Base-by-base conservation (phyloP, 208 protist genomes). In the Leishmania tropica region DNA sequence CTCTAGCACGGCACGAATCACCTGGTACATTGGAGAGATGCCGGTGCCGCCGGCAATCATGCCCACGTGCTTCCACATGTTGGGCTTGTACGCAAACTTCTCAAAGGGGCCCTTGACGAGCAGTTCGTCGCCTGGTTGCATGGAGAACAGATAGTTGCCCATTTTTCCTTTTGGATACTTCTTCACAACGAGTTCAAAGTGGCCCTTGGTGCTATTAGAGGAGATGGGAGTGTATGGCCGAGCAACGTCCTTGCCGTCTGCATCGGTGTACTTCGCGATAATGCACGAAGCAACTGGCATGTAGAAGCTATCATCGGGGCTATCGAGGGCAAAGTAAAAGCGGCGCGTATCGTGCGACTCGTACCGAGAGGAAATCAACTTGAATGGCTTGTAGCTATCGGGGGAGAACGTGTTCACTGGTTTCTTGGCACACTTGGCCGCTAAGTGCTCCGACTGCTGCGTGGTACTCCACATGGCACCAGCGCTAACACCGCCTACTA, bases 1-100 rank as follows among this genome's bases (percentile, higher is more conserved):
- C 68, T 92, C 83, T 72, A 95, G 80, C 51, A 98, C 86, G 71
- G 88, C 89, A 31, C 87, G 88, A 70, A 97, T 84, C 70, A 98
- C 83, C 89, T 99, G 97, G 78, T 96, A 96, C 89, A 98, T 96
- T 21, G 97, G 96, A 17, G 97, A 88, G 78, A 99, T 98, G 81
- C 96, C 97, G 47, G 96, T 98, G 53, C 97, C 97, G 31, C 89
- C 89, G 3, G 93, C 93, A 17, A 98, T 93, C 95, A 98, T 98
- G 64, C 95, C 96, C 6, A 98, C 85, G 81, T 97, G 90, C 81
- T 92, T 93, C 84, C 95, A 98, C 91, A 94, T 92, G 67, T 89
- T 94, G 53, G 91, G 84, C 81, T 88, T 91, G 88, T 98, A 98
- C 15, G 92, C 85, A 81, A 99, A 93, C 83, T 97, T 96, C 79